A percentile compares a stretch with the other conserved stretches of the same genome.
Evolutionary conservation across 805 yeast genomes (phyloP).

Genomic region (Candida ponderosae): DNA sequence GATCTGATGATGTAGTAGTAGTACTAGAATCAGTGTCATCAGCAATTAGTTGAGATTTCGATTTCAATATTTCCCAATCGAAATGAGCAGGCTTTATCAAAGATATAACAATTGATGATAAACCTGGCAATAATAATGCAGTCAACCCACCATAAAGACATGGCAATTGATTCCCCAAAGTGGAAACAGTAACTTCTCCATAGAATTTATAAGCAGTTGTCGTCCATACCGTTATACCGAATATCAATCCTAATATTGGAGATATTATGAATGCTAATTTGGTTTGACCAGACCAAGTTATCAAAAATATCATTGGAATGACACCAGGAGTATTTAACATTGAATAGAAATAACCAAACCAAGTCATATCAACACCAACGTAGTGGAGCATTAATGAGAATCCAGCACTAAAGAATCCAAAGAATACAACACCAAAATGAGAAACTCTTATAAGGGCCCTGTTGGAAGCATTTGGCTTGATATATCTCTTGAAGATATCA

Average conservation of each 20-base stretch:
- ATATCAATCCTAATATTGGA: constrained; percentile 23
- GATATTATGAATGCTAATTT: constrained; percentile 23
- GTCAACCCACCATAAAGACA: constrained; percentile 27
- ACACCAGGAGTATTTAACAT: constrained; percentile 33
- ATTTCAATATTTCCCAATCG: constrained; percentile 23
- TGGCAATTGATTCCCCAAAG: constrained; percentile 25
- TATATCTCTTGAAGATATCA: constrained; percentile 29
- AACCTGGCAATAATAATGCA: constrained; percentile 23
- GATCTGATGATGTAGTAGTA: not conserved
- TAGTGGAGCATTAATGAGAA: constrained; percentile 28
- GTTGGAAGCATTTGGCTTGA: constrained; percentile 30
- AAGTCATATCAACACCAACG: constrained; percentile 20
- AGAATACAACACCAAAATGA: constrained; percentile 26
- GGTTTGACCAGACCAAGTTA: constrained; percentile 27
- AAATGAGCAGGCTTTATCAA: constrained; percentile 22
- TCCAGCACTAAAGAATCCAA: constrained; percentile 31
- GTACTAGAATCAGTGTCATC: constrained; percentile 1
- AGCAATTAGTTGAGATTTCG: constrained; percentile 5
- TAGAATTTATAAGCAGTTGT: constrained; percentile 22
- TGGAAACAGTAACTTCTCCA: constrained; percentile 20
- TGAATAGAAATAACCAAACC: constrained; percentile 26
- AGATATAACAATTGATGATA: constrained; percentile 22
- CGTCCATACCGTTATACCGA: constrained; percentile 26
- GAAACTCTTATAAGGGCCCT: constrained; percentile 24
- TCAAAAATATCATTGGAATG: constrained; percentile 25